phyloP scores from a whole-genome alignment of 129 eudicot species.

The Arctium lappa region DNA sequence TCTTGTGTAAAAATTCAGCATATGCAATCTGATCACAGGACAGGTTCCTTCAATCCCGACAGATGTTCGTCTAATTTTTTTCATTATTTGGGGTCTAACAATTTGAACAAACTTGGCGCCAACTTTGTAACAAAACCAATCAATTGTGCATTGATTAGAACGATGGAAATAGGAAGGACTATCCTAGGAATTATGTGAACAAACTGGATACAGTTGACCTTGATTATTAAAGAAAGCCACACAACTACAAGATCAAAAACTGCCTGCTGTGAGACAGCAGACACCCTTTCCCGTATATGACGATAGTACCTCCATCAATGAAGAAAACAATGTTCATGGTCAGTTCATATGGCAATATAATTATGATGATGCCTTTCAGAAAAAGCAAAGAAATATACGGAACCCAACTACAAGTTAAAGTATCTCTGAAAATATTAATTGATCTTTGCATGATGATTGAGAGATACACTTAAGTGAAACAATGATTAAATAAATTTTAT shows the following conservation, averaged over 20 bases:
- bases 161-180: background rate
- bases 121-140: background rate
- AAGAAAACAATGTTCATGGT: background rate
- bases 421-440: background rate
- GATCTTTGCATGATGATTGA: background rate
- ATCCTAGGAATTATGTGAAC: background rate
- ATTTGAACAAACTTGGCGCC: background rate
- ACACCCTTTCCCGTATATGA: background rate
- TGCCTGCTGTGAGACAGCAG: background rate
- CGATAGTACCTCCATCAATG: background rate
- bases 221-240: background rate
- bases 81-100: too few species aligned
- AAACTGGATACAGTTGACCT: background rate
- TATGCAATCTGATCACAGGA: too few species aligned
- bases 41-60: too few species aligned
- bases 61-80: too few species aligned
- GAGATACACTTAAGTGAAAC: background rate
- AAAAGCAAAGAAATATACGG: background rate
- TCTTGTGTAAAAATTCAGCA: too few species aligned
- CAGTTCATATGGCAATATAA: background rate
- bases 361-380: background rate
- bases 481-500: background rate
- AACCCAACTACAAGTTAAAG: background rate
- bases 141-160: background rate
- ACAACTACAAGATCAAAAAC: background rate